Evolutionary conservation across 179 eudicot species (phyloP).

Genomic region (Patellifolia procumbens): DNA sequence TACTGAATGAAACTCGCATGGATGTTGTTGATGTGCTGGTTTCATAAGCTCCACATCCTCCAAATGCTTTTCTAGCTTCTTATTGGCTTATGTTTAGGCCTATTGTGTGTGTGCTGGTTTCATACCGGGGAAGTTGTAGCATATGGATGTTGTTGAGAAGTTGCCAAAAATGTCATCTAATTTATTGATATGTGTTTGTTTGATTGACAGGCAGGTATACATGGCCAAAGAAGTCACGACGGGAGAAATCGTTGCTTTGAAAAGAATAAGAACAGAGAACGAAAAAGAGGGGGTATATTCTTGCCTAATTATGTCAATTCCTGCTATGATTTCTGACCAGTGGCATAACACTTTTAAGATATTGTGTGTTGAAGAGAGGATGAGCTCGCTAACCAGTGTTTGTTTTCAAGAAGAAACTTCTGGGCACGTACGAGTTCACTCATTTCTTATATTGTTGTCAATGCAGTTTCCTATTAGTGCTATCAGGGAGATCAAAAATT

Average conservation of each 20-base stretch:
- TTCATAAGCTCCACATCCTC: no score
- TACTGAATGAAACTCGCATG: no score
- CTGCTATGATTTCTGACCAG: not conserved
- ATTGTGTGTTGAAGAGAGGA: not conserved
- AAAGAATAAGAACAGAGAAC: constrained; percentile 30
- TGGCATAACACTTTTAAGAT: not conserved
- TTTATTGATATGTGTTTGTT: constrained; percentile 8
- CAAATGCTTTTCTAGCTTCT: not conserved
- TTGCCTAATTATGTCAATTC: not conserved
- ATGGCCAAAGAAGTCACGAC: constrained; percentile 38
- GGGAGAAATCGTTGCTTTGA: constrained; percentile 39
- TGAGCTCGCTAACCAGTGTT: not conserved
- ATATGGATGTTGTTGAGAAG: not conserved
- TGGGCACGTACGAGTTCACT: not conserved
- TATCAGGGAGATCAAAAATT: constrained; percentile 36
- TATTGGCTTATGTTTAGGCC: not conserved
- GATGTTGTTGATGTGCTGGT: no score
- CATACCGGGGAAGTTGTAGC: not conserved
- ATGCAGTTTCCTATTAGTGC: constrained; percentile 44
- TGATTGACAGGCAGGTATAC: constrained; percentile 38
- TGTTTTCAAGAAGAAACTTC: not conserved
- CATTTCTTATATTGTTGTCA: not conserved
- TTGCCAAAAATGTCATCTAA: not conserved
- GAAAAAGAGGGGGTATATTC: constrained; percentile 40
- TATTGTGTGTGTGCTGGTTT: not conserved